phyloP scores from a whole-genome alignment of 371 early-diverging fungal genomes.

The Actinomortierella ambigua region DNA sequence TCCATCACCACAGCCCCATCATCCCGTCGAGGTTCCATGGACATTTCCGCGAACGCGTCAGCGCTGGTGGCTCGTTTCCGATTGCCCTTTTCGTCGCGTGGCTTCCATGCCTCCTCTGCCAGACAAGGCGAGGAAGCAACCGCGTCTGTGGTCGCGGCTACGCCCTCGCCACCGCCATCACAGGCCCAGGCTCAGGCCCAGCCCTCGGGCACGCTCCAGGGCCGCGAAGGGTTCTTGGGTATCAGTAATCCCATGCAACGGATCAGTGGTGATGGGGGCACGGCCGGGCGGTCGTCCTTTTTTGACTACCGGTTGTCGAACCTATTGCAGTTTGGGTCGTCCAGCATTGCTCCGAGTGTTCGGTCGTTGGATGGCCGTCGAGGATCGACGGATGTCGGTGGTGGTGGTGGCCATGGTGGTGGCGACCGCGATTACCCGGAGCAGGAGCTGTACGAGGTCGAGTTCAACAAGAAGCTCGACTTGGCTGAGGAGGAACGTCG shows the following conservation, averaged over 20 bases:
- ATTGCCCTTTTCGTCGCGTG: slow-evolving; percentile 37
- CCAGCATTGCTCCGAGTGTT: slow-evolving; percentile 36
- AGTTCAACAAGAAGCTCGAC: slow-evolving; percentile 30
- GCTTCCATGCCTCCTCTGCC: slow-evolving; percentile 37
- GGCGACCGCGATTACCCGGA: slow-evolving; percentile 11
- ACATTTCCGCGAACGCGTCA: slow-evolving; percentile 2
- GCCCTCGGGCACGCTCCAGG: slow-evolving; percentile 5
- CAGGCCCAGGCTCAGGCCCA: slow-evolving; percentile 11
- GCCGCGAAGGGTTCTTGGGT: slow-evolving; percentile 19
- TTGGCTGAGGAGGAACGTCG: slow-evolving; percentile 19
- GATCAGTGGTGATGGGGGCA: slow-evolving; percentile 12
- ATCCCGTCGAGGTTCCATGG: too few relatives aligned
- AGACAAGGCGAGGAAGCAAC: too few relatives aligned
- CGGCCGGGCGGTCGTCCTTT: slow-evolving; percentile 35
- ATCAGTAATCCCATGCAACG: slow-evolving; percentile 44
- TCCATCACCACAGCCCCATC: too few relatives aligned
- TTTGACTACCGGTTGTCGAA: slow-evolving; percentile 40
- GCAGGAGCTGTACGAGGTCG: slow-evolving; percentile 43
- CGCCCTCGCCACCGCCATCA: too few relatives aligned
- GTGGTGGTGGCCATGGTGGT: slow-evolving; percentile 6
- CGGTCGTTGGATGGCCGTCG: slow-evolving; percentile 37
- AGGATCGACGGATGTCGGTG: too few relatives aligned
- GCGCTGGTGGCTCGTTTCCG: slow-evolving; percentile 35
- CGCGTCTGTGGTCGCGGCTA: too few relatives aligned
- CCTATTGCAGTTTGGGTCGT: slow-evolving; percentile 25